Evolutionary conservation across 805 yeast species (phyloP).

Genomic region (Wickerhamomyces xylosicus): DNA sequence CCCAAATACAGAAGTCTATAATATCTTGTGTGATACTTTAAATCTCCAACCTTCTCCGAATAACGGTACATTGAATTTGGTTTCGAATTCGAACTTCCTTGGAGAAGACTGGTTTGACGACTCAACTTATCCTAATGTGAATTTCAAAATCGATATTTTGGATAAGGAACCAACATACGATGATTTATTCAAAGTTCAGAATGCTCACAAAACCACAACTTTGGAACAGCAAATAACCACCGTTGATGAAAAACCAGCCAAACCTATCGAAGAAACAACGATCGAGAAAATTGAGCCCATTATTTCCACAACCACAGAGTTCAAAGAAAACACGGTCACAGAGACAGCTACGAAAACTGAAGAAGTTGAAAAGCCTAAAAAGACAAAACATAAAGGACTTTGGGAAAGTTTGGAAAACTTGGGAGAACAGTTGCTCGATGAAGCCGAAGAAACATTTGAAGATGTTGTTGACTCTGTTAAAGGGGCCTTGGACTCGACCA

Average conservation of each 20-base stretch:
- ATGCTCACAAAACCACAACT: slow-evolving; percentile 10
- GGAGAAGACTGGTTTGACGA: slow-evolving; percentile 37
- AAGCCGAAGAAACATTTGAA: slow-evolving; percentile 6
- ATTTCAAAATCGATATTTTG: slow-evolving; percentile 33
- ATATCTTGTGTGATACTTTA: slow-evolving; percentile 60
- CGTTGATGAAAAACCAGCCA: neutral
- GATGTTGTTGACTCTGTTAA: slow-evolving; percentile 10
- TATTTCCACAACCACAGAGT: slow-evolving; percentile 1
- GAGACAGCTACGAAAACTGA: neutral
- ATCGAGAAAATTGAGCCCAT: slow-evolving; percentile 4
- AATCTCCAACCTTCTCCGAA: slow-evolving; percentile 40
- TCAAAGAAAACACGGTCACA: slow-evolving; percentile 7
- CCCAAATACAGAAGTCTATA: slow-evolving; percentile 62
- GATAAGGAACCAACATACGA: slow-evolving; percentile 44
- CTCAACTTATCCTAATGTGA: slow-evolving; percentile 37
- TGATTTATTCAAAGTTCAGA: slow-evolving; percentile 19
- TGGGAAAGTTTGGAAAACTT: slow-evolving; percentile 3
- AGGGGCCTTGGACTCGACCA: slow-evolving; percentile 8
- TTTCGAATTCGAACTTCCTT: slow-evolving; percentile 21
- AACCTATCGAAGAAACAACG: neutral
- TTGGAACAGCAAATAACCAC: slow-evolving; percentile 4
- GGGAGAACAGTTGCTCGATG: neutral
- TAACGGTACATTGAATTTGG: slow-evolving; percentile 38
- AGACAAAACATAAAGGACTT: slow-evolving; percentile 10
- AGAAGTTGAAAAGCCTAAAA: neutral